Evolutionary conservation across 768 basidiomycete species (phyloP), one percentile per base, ranked within the genome.

Genomic region (Amanita rubescens): DNA sequence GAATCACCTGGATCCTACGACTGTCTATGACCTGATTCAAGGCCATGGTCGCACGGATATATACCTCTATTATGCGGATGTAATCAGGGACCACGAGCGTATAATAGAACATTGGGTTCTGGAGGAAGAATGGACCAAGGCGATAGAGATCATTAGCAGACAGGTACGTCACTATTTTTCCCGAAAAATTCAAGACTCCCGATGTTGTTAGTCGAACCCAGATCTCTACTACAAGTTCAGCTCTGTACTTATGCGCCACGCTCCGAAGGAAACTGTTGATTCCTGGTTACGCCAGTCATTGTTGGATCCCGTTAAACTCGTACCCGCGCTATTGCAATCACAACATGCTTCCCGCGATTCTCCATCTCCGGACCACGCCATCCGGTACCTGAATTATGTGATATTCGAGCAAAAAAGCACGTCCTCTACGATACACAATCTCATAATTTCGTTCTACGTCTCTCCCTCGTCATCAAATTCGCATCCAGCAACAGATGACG

Each of bases 151-250:
- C n/a, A 80, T 97, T 56, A 94, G 82, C 62, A 80, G 91, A 44
- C 94, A 96, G 81, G 92, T 90, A 60, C 46, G 72, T 27, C 55
- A 58, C 44, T 20, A 33, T n/a, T 50, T 19, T 44, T 10, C 24
- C 17, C 11, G 22, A 20, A 20, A 12, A 24, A 22, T 20, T 11
- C 11, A 15, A 27, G 15, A 38, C 7, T 14, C 15, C 41, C 39
- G 53, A 14, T 39, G 38, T 25, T 39, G 7, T 3, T 62, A 98
- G 90, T 75, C 82, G n/a, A 76, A 89, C 55, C 72, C 92, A 17
- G 90, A 91, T 42, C 74, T 95, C 10, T 98, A 97, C 67, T 98
- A 98, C 68, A 88, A 87, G 34, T 95, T 94, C 66, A 88, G 90
- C 1, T 78, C 94, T 6, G 85, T 90, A 5, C 80, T 99, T 24